Evolutionary conservation across 768 basidiomycete genomes (phyloP).

Genomic region (Suillus subluteus): DNA sequence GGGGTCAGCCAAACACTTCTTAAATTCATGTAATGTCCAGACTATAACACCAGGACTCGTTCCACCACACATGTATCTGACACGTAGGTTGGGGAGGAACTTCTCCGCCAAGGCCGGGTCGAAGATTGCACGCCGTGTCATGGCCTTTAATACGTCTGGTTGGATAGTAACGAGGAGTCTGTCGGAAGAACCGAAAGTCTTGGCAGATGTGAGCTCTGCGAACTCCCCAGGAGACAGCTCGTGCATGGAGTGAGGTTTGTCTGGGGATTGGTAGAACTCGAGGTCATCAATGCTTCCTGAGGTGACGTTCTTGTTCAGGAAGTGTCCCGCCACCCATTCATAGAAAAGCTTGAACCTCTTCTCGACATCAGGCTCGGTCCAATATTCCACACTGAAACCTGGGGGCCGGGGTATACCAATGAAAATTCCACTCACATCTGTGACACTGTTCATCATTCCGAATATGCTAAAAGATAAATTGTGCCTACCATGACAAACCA

Average conservation of each 20-base stretch:
- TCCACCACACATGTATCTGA: constrained; percentile 12
- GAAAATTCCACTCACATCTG: neutral
- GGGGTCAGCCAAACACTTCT: constrained; percentile 1
- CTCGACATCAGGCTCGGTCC: neutral
- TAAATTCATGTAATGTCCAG: constrained; percentile 6
- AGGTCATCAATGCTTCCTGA: constrained; percentile 11
- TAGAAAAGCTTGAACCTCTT: constrained; percentile 7
- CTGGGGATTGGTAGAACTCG: neutral
- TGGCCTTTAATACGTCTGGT: neutral
- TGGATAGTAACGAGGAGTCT: neutral
- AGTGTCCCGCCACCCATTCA: constrained; percentile 9
- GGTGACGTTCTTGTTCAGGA: neutral
- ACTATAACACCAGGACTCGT: constrained; percentile 4
- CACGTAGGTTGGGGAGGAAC: constrained; percentile 9
- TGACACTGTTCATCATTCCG: neutral
- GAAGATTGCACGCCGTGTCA: constrained; percentile 15
- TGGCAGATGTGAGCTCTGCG: constrained; percentile 6
- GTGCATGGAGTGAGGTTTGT: constrained; percentile 4
- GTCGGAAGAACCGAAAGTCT: constrained; percentile 10
- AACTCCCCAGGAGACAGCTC: constrained; percentile 9
- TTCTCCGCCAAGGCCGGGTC: constrained; percentile 9
- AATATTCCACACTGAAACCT: neutral
- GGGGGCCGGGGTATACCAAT: neutral
- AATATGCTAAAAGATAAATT: neutral
- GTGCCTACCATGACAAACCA: constrained; percentile 14